Base-by-base conservation (phyloP, 805 yeast species). In the Ogataea haglerorum region DNA sequence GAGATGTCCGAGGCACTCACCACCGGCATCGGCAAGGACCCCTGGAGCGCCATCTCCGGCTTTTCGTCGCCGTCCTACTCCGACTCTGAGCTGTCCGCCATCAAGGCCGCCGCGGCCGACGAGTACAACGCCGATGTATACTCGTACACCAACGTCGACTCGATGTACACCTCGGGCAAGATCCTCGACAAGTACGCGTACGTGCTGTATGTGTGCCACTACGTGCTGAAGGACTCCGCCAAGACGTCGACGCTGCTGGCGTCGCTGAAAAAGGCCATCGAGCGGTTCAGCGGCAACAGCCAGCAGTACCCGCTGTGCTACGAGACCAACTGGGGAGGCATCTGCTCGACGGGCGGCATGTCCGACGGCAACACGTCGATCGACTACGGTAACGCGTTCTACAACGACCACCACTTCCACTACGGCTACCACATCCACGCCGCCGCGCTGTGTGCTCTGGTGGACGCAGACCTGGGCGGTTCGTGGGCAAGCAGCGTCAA, bases 151-250 rank as follows among this genome's bases (percentile, higher is more conserved):
- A 67, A 73, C 48, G 52, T 71, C 27, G 74, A 71, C 45, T 72
- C 72, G 18, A 72, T 61, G 77, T 89, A 89, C 63, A 78, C 82
- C 21, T 74, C 91, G 10, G 98, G 97, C n/a, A 90, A 90, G 63
- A 70, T 78, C 30, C 67, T 88, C 46, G 95, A 88, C 51, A 90
- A 89, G 65, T 90, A 82, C 65, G 95, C 96, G 0, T 82, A 85
- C 73, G 73, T 90, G 27, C 68, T 87, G 15, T 82, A 82, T 46
- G 86, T 82, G 8, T 72, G 83, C 35, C 76, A 80, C 42, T 80
- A 73, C 47, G 73, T 89, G 16, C 60, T 89, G 38, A 56, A 75
- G 19, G 84, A 88, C 54, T 58, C 66, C 0, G 61, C 56, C 3
- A 61, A 80, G 38, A 73, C 89, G 4, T 52, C 61, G 14, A 60